Evolutionary conservation across 768 basidiomycete genomes (phyloP).

Genomic region (Inosperma sp.): DNA sequence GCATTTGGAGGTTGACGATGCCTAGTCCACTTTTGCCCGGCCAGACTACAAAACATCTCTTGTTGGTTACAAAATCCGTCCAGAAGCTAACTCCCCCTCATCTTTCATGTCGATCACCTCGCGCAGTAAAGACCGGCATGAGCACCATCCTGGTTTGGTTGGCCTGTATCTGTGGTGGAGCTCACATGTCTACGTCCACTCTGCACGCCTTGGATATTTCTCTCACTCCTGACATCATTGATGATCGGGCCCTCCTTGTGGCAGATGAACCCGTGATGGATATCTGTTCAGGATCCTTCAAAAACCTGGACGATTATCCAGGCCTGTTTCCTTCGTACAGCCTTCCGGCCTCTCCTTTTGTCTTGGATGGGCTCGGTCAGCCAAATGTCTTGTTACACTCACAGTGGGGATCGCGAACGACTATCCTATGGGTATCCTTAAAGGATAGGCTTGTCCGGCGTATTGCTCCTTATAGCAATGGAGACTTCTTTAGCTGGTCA

Average conservation of each 20-base stretch:
- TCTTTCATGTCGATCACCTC: constrained; percentile 57
- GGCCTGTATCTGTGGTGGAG: constrained; percentile 49
- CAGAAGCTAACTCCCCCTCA: constrained; percentile 41
- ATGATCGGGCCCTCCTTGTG: background rate
- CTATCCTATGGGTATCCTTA: constrained; percentile 44
- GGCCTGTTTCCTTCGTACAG: constrained; percentile 56
- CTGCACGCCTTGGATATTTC: constrained; percentile 44
- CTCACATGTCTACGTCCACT: constrained; percentile 53
- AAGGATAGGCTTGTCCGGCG: constrained; percentile 38
- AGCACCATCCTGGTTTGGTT: constrained; percentile 46
- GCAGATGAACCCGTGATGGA: constrained; percentile 35
- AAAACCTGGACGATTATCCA: constrained; percentile 43
- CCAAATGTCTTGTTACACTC: constrained; percentile 43
- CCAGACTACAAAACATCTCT: constrained; percentile 7
- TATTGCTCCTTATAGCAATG: constrained; percentile 36
- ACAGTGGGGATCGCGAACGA: constrained; percentile 50
- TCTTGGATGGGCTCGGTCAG: background rate
- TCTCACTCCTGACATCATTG: constrained; percentile 4
- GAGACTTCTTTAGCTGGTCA: constrained; percentile 46
- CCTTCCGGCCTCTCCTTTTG: constrained; percentile 37
- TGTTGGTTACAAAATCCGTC: constrained; percentile 17
- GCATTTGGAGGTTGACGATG: constrained; percentile 49
- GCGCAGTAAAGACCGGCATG: constrained; percentile 31
- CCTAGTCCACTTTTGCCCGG: constrained; percentile 4
- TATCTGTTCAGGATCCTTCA: constrained; percentile 32